Evolutionary conservation across 2,329 filamentous ascomycete species (phyloP).

Genomic region (Teratosphaeriaceae sp.): DNA sequence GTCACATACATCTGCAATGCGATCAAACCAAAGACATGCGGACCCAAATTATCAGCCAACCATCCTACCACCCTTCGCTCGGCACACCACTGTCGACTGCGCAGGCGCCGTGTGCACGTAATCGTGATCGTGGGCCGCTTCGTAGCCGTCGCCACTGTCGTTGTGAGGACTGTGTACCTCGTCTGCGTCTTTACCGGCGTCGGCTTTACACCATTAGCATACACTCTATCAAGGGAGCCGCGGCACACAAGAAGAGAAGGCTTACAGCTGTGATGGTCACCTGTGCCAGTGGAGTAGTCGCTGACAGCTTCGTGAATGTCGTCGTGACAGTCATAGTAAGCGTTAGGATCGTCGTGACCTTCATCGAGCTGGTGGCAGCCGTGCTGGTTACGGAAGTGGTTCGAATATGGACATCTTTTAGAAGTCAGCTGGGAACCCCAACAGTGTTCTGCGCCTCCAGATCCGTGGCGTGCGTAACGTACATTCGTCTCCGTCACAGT

Average conservation of each 20-base stretch:
- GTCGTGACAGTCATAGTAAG: slow-evolving; percentile 6
- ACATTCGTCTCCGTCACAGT: slow-evolving; percentile 30
- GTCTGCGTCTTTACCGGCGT: slow-evolving; percentile 12
- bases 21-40: too few species aligned
- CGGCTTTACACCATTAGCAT: background rate
- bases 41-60: too few species aligned
- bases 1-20: too few species aligned
- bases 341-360: slow-evolving; percentile 4
- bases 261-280: slow-evolving; percentile 13
- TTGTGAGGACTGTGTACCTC: slow-evolving; percentile 8
- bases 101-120: slow-evolving; percentile 9
- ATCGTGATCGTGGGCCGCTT: slow-evolving; percentile 9
- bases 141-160: slow-evolving; percentile 7
- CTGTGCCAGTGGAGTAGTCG: slow-evolving; percentile 4
- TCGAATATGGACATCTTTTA: slow-evolving; percentile 22
- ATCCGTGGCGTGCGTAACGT: too few species aligned
- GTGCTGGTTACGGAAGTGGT: slow-evolving; percentile 11
- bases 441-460: too few species aligned
- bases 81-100: slow-evolving; percentile 10
- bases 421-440: too few species aligned
- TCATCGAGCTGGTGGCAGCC: slow-evolving; percentile 5
- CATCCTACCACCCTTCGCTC: slow-evolving; percentile 16
- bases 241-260: background rate
- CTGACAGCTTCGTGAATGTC: slow-evolving; percentile 6
- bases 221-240: too few species aligned